Conservation (phyloP, 345 rosid species). For the Lumnitzera racemosa region DNA sequence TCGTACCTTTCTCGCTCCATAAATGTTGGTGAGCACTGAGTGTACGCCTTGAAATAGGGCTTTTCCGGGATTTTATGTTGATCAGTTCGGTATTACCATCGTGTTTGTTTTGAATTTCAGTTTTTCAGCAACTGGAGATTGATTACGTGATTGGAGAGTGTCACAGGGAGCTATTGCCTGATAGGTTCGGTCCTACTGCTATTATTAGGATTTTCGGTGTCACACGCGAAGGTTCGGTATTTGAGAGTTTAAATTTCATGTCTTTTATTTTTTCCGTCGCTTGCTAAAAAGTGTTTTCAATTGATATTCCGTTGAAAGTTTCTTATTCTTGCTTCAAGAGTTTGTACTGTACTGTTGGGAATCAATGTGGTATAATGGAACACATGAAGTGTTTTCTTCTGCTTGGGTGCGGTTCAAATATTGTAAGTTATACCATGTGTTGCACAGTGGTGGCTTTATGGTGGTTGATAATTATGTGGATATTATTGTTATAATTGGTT, state of each 20-base stretch:
- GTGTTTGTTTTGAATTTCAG: slow-evolving; percentile 22
- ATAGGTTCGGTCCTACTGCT: slow-evolving; percentile 74
- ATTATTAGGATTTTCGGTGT: slow-evolving; percentile 84
- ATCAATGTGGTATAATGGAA: no score
- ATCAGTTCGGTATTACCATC: background rate
- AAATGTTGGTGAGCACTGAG: slow-evolving; percentile 41
- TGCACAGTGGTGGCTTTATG: no score
- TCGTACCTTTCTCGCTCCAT: slow-evolving; percentile 45
- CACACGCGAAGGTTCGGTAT: slow-evolving; percentile 62
- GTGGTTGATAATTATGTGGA: no score
- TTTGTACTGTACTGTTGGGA: background rate
- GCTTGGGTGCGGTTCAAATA: no score
- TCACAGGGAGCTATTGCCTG: slow-evolving; percentile 46
- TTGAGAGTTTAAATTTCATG: background rate
- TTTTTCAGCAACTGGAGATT: slow-evolving; percentile 92
- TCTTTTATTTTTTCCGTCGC: background rate
- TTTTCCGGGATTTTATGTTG: slow-evolving; percentile 8
- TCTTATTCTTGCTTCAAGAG: background rate
- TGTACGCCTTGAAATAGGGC: background rate
- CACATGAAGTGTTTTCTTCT: no score
- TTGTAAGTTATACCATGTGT: no score
- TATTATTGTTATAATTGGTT: no score
- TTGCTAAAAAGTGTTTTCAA: no score
- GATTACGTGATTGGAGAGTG: slow-evolving; percentile 70
- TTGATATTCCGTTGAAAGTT: background rate